A percentile compares a stretch with the other conserved stretches of the same genome.
Evolutionary conservation across 495 filamentous ascomycete genomes (phyloP).

Genomic region (Cudoniella acicularis): DNA sequence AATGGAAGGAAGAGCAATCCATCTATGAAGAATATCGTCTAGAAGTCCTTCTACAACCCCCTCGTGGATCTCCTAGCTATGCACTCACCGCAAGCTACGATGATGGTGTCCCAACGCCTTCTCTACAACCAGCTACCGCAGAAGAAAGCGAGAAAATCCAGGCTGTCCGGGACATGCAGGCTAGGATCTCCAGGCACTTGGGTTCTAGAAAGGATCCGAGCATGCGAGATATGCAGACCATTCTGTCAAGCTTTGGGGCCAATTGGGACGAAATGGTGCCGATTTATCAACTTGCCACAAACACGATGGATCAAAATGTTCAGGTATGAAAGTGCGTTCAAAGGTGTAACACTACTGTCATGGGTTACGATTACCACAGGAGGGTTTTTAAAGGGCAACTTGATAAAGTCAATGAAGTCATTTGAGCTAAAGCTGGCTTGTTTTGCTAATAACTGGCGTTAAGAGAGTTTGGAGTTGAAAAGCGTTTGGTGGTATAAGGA

Average conservation of each 20-base stretch:
- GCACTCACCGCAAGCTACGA: background rate
- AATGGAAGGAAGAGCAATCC: background rate
- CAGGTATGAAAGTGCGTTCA: too few relatives aligned
- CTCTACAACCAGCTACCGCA: background rate
- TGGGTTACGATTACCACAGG: too few relatives aligned
- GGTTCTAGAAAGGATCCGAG: slow-evolving; percentile 3
- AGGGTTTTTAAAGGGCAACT: too few relatives aligned
- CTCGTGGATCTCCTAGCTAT: background rate
- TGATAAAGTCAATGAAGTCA: too few relatives aligned
- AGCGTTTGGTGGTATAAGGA: too few relatives aligned
- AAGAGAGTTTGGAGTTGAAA: too few relatives aligned
- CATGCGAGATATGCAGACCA: background rate
- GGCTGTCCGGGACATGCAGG: slow-evolving; percentile 10
- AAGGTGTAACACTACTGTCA: too few relatives aligned
- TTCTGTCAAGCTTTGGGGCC: slow-evolving; percentile 1
- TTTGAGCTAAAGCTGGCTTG: too few relatives aligned
- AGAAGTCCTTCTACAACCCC: background rate
- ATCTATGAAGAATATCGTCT: background rate
- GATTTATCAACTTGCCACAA: background rate
- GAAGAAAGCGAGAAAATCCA: background rate
- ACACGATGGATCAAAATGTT: slow-evolving; percentile 1
- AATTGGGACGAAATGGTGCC: background rate
- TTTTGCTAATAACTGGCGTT: too few relatives aligned
- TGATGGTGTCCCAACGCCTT: background rate
- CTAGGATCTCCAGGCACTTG: slow-evolving; percentile 3